Conservation (phyloP, 2,329 filamentous ascomycete genomes). For the Colletotrichum musae region DNA sequence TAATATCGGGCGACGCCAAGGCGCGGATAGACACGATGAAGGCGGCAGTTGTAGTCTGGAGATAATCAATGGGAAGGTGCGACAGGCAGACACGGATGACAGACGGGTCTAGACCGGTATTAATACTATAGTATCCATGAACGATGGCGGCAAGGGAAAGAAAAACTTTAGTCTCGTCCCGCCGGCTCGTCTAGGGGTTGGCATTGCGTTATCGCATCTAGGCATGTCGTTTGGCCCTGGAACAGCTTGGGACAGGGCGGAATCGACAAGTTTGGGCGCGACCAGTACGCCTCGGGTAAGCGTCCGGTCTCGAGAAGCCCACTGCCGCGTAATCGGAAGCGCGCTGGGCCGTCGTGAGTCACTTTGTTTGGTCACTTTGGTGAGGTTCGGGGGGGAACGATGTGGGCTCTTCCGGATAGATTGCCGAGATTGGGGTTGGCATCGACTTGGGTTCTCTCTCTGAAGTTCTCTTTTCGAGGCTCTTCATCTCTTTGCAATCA, state of each 20-base stretch:
- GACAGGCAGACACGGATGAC: background rate
- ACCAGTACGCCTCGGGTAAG: conserved; percentile 37
- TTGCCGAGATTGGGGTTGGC: conserved; percentile 38
- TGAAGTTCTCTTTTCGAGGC: background rate
- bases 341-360: conserved; percentile 31
- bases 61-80: background rate
- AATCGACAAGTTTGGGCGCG: conserved; percentile 10
- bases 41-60: background rate
- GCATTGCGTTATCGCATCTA: conserved; percentile 37
- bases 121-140: conserved; percentile 12
- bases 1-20: background rate
- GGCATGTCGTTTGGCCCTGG: conserved; percentile 30
- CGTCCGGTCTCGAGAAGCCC: conserved; percentile 18
- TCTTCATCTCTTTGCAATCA: background rate
- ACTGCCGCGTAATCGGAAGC: conserved; percentile 39
- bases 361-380: conserved; percentile 20
- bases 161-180: conserved; percentile 4
- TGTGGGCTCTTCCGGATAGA: conserved; percentile 36
- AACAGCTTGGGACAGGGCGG: conserved; percentile 12
- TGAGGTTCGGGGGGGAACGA: conserved; percentile 35
- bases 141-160: conserved; percentile 6
- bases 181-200: conserved; percentile 21
- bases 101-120: background rate
- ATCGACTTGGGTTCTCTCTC: background rate
- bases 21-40: background rate